These are phyloP conservation scores for Camelina neglecta DNA, from an alignment of 345 rosid genomes.

Conservation along the genomic window DNA sequence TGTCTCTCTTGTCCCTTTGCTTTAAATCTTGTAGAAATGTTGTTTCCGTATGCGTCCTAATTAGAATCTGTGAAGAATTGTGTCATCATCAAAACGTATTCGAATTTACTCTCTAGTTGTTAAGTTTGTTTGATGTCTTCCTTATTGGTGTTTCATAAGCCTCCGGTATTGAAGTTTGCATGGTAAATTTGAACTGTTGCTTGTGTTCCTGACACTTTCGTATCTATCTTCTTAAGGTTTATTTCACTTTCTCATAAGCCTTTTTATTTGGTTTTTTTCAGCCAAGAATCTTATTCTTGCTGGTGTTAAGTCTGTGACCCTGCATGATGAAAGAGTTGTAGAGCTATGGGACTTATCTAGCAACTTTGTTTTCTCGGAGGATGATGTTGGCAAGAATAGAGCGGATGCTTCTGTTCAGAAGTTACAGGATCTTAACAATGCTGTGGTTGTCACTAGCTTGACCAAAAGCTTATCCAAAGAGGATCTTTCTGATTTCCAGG, in stretches of 20 bases:
- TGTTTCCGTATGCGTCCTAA: conserved; percentile 7
- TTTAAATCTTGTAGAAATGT: neutral
- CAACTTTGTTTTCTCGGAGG: conserved; percentile 83
- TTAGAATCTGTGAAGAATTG: neutral
- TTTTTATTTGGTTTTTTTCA: conserved; percentile 36
- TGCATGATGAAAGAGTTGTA: conserved; percentile 85
- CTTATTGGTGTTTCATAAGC: neutral
- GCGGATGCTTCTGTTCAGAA: conserved; percentile 94
- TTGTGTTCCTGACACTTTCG: neutral
- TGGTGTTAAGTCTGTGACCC: conserved; percentile 96
- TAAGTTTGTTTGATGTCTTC: conserved; percentile 4
- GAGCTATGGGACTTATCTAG: conserved; percentile 95
- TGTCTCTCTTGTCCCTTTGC: neutral
- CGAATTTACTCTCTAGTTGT: neutral
- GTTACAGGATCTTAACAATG: conserved; percentile 95
- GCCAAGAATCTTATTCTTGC: conserved; percentile 98
- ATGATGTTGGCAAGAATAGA: conserved; percentile 88
- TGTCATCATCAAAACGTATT: neutral
- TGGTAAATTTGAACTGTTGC: neutral
- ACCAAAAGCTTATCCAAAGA: conserved; percentile 74
- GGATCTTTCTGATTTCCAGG: conserved; percentile 87
- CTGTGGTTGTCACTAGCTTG: conserved; percentile 72
- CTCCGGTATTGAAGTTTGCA: neutral
- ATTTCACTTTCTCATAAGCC: neutral
- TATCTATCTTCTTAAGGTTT: neutral